Conservation (phyloP, 2,329 filamentous ascomycete genomes). For the Phialophora expanda region DNA sequence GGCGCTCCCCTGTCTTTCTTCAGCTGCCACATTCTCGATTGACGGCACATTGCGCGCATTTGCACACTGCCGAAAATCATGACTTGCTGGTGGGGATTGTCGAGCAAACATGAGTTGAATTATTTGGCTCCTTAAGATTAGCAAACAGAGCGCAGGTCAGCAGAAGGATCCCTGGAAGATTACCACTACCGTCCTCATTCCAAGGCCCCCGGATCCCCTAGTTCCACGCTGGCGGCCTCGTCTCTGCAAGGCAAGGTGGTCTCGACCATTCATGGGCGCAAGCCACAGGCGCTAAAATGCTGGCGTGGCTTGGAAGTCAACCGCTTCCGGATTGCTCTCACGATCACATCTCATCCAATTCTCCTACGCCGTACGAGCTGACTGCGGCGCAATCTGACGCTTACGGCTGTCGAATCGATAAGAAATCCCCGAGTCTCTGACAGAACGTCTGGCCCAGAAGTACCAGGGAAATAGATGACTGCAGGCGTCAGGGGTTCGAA, state of each 20-base stretch:
- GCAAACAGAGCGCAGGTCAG: neutral
- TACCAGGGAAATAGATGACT: conserved; percentile 8
- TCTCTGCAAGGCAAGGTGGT: conserved; percentile 2
- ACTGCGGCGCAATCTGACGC: conserved; percentile 12
- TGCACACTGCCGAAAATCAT: neutral
- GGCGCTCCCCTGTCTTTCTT: conserved; percentile 7
- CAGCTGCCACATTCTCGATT: conserved; percentile 1
- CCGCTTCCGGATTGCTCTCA: neutral
- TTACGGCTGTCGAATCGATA: neutral
- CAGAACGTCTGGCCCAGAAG: conserved; percentile 4
- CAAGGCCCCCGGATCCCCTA: neutral
- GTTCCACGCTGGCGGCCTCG: neutral
- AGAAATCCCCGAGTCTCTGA: neutral
- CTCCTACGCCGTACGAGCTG: neutral
- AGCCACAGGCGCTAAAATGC: conserved; percentile 11
- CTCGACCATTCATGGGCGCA: neutral
- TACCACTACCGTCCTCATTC: neutral
- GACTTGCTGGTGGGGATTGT: neutral
- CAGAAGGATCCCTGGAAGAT: neutral
- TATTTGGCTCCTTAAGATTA: neutral
- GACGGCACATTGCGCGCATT: neutral
- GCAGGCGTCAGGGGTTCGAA: conserved; percentile 9
- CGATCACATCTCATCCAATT: neutral
- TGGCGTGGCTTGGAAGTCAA: conserved; percentile 10
- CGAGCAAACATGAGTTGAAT: neutral